Conservation (phyloP, 345 rosid species). For the Brassica incana region DNA sequence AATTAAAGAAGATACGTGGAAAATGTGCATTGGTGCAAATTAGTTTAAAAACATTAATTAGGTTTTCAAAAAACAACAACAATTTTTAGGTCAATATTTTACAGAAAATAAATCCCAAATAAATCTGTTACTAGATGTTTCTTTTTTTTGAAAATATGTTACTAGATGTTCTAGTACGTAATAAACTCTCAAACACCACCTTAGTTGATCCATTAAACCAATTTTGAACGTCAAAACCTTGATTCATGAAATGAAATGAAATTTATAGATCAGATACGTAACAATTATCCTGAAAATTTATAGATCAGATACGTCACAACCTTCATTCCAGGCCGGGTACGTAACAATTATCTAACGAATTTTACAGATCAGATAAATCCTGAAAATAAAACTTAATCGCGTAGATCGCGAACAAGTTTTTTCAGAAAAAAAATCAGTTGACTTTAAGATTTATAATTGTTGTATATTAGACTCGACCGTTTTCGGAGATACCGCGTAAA, state of each 20-base stretch:
- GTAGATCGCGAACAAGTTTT: neutral
- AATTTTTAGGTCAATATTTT: neutral
- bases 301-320: no score
- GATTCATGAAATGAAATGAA: no score
- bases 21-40: neutral
- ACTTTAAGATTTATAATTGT: neutral
- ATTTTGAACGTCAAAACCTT: neutral
- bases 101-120: neutral
- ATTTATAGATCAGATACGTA: no score
- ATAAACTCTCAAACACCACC: conserved; percentile 4
- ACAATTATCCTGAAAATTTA: no score
- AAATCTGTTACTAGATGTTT: neutral
- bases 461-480: neutral
- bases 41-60: neutral
- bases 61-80: neutral
- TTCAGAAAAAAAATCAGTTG: neutral
- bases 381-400: neutral
- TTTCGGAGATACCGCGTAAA: conserved; percentile 26
- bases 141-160: neutral
- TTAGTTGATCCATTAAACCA: neutral
- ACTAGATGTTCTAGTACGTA: neutral
- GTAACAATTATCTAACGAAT: neutral
- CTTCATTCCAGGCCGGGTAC: neutral
- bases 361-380: neutral
- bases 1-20: neutral